These are phyloP conservation scores for Pouteria campechiana DNA, from an alignment of 179 eudicot species.

Conservation along the genomic window DNA sequence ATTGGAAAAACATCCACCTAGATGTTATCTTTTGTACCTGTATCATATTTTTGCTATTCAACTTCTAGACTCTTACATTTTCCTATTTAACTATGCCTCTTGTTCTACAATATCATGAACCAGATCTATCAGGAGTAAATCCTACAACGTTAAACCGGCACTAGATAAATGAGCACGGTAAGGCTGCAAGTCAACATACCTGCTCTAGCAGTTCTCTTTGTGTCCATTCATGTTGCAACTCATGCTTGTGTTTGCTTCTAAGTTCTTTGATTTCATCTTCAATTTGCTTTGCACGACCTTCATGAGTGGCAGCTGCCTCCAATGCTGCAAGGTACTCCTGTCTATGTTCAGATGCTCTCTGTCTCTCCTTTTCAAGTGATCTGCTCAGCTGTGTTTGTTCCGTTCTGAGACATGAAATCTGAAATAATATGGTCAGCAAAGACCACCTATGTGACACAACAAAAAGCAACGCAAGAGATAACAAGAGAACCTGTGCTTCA, in stretches of 20 bases:
- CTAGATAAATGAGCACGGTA: too few species aligned
- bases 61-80: too few species aligned
- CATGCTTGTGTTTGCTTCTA: slow-evolving; percentile 77
- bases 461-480: neutral
- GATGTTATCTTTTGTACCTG: too few species aligned
- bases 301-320: slow-evolving; percentile 89
- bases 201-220: slow-evolving; percentile 80
- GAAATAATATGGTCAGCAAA: slow-evolving; percentile 15
- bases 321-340: slow-evolving; percentile 89
- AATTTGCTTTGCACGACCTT: slow-evolving; percentile 71
- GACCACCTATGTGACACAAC: slow-evolving; percentile 7
- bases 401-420: slow-evolving; percentile 94
- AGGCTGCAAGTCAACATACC: slow-evolving; percentile 22
- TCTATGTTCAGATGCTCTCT: slow-evolving; percentile 87
- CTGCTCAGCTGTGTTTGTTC: slow-evolving; percentile 87
- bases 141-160: too few species aligned
- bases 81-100: too few species aligned
- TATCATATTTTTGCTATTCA: too few species aligned
- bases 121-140: too few species aligned
- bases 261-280: slow-evolving; percentile 80
- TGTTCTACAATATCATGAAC: too few species aligned
- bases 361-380: slow-evolving; percentile 98
- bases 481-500: slow-evolving; percentile 84
- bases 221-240: slow-evolving; percentile 65
- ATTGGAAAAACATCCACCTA: too few species aligned